These are phyloP conservation scores for Fusarium dimerum DNA, from an alignment of 2,329 filamentous ascomycete species.

Conservation along the genomic window DNA sequence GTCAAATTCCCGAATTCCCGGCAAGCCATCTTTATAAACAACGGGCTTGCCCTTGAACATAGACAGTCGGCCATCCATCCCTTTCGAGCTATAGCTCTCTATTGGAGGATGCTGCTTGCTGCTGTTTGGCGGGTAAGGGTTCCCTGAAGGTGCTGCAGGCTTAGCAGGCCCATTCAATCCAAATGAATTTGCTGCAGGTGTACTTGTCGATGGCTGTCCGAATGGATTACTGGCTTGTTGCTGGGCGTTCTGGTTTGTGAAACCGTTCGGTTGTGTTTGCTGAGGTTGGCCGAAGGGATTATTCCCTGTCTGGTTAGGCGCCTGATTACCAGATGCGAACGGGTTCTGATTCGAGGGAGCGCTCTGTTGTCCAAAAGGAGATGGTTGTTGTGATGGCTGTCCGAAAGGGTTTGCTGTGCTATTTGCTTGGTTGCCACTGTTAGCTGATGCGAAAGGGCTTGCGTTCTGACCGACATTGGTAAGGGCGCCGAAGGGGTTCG, in stretches of 20 bases:
- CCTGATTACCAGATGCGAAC: constrained; percentile 26
- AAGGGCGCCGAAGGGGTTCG: constrained; percentile 33
- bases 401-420: constrained; percentile 29
- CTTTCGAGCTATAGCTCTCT: constrained; percentile 45
- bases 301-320: constrained; percentile 13
- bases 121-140: constrained; percentile 48
- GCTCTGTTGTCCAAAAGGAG: constrained; percentile 24
- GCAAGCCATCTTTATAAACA: constrained; percentile 52
- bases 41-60: constrained; percentile 67
- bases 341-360: constrained; percentile 27
- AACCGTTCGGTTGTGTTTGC: constrained; percentile 24
- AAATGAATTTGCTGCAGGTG: constrained; percentile 28
- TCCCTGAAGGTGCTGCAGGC: constrained; percentile 17
- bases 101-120: constrained; percentile 46
- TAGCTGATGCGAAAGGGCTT: constrained; percentile 22
- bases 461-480: constrained; percentile 14
- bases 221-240: constrained; percentile 25
- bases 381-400: constrained; percentile 20
- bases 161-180: constrained; percentile 13
- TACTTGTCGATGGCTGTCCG: constrained; percentile 27
- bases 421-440: constrained; percentile 15
- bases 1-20: constrained; percentile 53
- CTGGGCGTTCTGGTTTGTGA: constrained; percentile 24
- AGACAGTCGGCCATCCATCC: constrained; percentile 47
- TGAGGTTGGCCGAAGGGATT: constrained; percentile 33